Evolutionary conservation across 176 grass and related monocot species (phyloP).

Genomic region (Rhynchospora pubera): DNA sequence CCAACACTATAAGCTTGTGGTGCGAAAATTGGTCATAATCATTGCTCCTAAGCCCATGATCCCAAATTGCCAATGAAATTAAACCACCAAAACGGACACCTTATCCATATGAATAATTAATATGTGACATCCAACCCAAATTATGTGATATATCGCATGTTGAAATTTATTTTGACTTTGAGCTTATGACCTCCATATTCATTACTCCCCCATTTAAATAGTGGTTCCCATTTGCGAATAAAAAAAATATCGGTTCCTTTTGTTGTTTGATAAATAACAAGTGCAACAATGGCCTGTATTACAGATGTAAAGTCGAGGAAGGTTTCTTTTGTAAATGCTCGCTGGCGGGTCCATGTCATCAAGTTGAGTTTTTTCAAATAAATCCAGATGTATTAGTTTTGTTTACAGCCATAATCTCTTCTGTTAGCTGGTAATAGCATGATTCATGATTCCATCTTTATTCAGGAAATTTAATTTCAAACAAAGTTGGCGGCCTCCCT

Average conservation of each 20-base stretch:
- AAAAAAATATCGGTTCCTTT: background rate
- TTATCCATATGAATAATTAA: background rate
- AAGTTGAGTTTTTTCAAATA: background rate
- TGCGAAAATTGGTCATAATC: background rate
- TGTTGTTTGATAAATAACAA: background rate
- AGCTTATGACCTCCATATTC: too few relatives aligned
- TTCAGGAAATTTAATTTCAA: background rate
- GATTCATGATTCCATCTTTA: background rate
- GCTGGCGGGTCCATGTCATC: background rate
- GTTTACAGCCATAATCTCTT: background rate
- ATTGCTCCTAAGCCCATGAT: background rate
- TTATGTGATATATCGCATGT: background rate
- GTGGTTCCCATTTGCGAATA: too few relatives aligned
- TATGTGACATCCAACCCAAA: background rate
- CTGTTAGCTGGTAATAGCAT: background rate
- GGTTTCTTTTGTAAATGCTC: background rate
- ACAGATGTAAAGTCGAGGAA: background rate
- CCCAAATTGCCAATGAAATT: background rate
- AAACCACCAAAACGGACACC: background rate
- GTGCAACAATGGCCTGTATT: background rate
- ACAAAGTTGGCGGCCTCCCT: conserved; percentile 9
- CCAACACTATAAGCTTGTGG: background rate
- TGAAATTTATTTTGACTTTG: background rate
- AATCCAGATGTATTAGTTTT: background rate
- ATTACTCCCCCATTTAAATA: too few relatives aligned